Conservation (phyloP, 2,329 filamentous ascomycete genomes). For the Monosporascus cannonballus region DNA sequence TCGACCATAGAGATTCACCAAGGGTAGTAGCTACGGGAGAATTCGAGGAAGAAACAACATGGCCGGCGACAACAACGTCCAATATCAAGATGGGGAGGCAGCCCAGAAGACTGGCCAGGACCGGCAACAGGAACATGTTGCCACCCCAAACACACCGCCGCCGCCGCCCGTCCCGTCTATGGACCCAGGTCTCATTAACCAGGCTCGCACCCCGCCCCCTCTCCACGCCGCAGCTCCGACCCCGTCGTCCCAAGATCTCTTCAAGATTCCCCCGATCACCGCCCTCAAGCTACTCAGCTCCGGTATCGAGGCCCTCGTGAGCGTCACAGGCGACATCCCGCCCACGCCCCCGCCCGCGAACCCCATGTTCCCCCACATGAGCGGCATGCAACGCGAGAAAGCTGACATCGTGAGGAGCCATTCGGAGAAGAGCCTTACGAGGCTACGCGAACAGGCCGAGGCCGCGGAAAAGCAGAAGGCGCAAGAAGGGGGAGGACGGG, state of each 20-base stretch:
- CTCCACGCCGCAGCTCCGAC: constrained; percentile 37
- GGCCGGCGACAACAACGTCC: neutral
- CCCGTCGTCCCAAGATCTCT: constrained; percentile 56
- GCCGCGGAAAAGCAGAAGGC: constrained; percentile 21
- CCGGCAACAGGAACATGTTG: constrained; percentile 5
- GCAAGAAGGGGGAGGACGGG: constrained; percentile 1
- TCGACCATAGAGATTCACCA: neutral
- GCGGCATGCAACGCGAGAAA: constrained; percentile 56
- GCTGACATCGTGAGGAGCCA: constrained; percentile 52
- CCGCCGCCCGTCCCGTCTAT: constrained; percentile 31
- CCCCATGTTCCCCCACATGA: constrained; percentile 59
- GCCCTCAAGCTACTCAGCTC: constrained; percentile 76
- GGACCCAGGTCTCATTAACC: constrained; percentile 28
- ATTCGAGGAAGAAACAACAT: neutral
- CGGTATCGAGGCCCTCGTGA: constrained; percentile 64
- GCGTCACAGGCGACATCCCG: constrained; percentile 70
- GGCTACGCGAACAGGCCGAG: constrained; percentile 36
- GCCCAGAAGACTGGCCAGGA: constrained; percentile 3
- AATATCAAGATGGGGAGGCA: neutral
- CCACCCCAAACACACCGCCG: constrained; percentile 27
- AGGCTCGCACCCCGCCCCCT: constrained; percentile 32
- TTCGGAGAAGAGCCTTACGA: constrained; percentile 47
- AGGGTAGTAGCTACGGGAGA: too few species aligned
- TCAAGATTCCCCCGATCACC: constrained; percentile 63
- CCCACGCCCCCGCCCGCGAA: constrained; percentile 67